Conservation (phyloP, 2,329 filamentous ascomycete genomes). For the Scytalidium lignicola region DNA sequence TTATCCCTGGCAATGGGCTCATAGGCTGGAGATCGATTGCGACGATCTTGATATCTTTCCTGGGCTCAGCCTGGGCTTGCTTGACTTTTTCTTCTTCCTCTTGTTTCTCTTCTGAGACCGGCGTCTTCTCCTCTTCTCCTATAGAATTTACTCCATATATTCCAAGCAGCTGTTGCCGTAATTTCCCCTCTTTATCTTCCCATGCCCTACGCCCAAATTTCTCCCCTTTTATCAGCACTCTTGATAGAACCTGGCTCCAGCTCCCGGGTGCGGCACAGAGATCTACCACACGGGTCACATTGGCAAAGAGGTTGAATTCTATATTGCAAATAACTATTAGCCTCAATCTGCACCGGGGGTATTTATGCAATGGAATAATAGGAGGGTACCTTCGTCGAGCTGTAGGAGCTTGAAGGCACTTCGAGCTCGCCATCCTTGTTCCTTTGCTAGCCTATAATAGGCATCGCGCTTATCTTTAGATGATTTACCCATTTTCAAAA, state of each 20-base stretch:
- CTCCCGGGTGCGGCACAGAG: slow-evolving; percentile 93
- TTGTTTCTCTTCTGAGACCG: slow-evolving; percentile 18
- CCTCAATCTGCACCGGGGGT: slow-evolving; percentile 3
- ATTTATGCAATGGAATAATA: slow-evolving; percentile 1
- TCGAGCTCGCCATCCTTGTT: slow-evolving; percentile 95
- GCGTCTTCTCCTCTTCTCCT: slow-evolving; percentile 7
- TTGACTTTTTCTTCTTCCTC: slow-evolving; percentile 23
- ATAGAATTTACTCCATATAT: slow-evolving; percentile 14
- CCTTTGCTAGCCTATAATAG: slow-evolving; percentile 96
- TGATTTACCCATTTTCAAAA: slow-evolving; percentile 75
- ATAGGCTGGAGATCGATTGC: slow-evolving; percentile 96
- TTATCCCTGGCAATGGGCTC: slow-evolving; percentile 87
- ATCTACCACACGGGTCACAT: slow-evolving; percentile 89
- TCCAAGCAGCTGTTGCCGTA: slow-evolving; percentile 55
- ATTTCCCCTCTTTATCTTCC: slow-evolving; percentile 73
- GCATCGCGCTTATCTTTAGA: slow-evolving; percentile 98
- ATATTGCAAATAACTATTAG: slow-evolving; percentile 16
- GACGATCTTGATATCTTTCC: slow-evolving; percentile 83
- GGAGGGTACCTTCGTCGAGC: slow-evolving; percentile 65
- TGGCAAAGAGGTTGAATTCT: slow-evolving; percentile 91
- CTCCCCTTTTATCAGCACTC: slow-evolving; percentile 89
- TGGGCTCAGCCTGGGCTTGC: slow-evolving; percentile 33
- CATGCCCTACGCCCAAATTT: slow-evolving; percentile 81
- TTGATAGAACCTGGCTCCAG: slow-evolving; percentile 94
- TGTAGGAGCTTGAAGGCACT: slow-evolving; percentile 97